Percentiles rank a stretch among this genome's conserved stretches.
These are phyloP conservation scores for Flueggea neowawraea DNA, from an alignment of 441 rosid species.

Conservation along the genomic window DNA sequence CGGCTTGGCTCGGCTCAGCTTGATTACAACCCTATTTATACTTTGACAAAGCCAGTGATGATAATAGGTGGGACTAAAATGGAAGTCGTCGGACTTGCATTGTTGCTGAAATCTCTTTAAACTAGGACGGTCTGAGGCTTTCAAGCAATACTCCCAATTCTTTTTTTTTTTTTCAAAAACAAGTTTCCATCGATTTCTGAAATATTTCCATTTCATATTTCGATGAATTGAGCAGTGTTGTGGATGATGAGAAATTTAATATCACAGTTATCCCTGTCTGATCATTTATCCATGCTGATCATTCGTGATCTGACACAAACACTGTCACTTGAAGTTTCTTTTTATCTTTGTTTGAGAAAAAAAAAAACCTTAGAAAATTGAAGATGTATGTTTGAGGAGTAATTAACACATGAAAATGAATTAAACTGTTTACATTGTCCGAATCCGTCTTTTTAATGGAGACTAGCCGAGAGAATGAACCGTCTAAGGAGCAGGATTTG, in stretches of 20 bases:
- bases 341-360: too few relatives aligned
- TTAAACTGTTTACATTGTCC: too few relatives aligned
- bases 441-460: too few relatives aligned
- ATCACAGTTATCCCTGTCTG: slow-evolving; percentile 54
- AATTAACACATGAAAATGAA: too few relatives aligned
- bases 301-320: slow-evolving; percentile 29
- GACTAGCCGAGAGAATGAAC: too few relatives aligned
- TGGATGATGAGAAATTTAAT: slow-evolving; percentile 29
- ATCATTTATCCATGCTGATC: slow-evolving; percentile 22
- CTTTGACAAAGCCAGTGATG: slow-evolving; percentile 24
- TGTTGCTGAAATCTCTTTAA: slow-evolving; percentile 5
- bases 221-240: not conserved
- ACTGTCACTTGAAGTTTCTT: not conserved
- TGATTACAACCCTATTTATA: too few relatives aligned
- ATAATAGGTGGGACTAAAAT: not conserved
- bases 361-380: too few relatives aligned
- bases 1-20: too few relatives aligned
- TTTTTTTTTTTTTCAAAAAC: not conserved
- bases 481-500: too few relatives aligned
- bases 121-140: slow-evolving; percentile 63
- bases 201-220: too few relatives aligned
- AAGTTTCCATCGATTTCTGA: too few relatives aligned
- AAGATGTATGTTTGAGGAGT: too few relatives aligned
- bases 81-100: not conserved
- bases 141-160: not conserved